Evolutionary conservation across 306 rosid species (phyloP).

Genomic region (Fagus crenata): DNA sequence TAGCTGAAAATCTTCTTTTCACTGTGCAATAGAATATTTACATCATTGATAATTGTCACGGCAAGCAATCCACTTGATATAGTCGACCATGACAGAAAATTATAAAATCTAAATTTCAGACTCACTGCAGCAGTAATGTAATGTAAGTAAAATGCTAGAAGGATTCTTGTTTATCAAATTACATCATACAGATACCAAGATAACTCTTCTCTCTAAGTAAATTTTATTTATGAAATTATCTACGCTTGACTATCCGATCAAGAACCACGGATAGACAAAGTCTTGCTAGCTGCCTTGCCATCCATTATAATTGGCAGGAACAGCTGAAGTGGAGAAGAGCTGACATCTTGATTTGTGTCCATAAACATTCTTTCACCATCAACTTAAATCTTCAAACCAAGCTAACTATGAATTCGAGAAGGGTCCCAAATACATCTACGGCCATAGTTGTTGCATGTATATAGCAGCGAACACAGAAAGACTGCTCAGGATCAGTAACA

Average conservation of each 20-base stretch:
- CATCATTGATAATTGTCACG: not conserved
- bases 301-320: conserved; percentile 24
- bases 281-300: conserved; percentile 40
- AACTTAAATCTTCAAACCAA: conserved; percentile 1
- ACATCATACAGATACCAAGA: not conserved
- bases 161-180: not conserved
- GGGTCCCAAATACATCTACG: conserved; percentile 41
- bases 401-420: conserved; percentile 29
- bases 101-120: not conserved
- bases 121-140: not conserved
- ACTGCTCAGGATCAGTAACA: not conserved
- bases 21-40: not conserved
- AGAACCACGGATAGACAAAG: conserved; percentile 26
- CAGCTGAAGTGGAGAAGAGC: conserved; percentile 16
- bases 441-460: conserved; percentile 35
- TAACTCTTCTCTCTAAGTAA: not conserved
- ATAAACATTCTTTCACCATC: conserved; percentile 2
- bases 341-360: conserved; percentile 6
- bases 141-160: not conserved
- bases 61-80: not conserved
- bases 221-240: conserved; percentile 16
- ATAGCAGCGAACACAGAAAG: conserved; percentile 31
- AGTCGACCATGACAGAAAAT: not conserved
- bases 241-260: conserved; percentile 37
- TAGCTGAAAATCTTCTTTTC: too few species aligned